These are phyloP conservation scores for Phytophthora uliginosa DNA, from an alignment of 352 stramenopile genomes.

Conservation along the genomic window DNA sequence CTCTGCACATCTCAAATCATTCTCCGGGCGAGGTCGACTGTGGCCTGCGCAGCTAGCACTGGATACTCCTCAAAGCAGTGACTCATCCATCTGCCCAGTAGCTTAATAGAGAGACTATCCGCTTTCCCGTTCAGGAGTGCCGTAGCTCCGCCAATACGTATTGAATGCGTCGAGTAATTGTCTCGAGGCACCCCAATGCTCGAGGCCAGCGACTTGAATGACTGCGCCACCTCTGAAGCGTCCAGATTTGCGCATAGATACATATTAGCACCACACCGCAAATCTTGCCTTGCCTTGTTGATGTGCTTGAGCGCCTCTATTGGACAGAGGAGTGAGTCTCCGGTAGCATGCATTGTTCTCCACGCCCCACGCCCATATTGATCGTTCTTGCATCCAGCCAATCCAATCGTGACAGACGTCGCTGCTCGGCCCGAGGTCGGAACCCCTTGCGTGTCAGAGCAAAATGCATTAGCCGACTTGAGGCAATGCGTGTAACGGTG, in stretches of 20 bases:
- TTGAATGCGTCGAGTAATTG: not conserved
- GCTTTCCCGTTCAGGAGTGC: not conserved
- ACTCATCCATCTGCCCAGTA: not conserved
- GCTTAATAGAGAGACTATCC: not conserved
- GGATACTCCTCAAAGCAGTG: not conserved
- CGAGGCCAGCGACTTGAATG: not conserved
- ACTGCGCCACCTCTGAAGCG: not conserved
- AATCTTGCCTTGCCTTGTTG: not conserved
- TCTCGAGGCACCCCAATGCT: not conserved
- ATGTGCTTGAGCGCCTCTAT: not conserved
- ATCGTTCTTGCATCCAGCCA: constrained; percentile 9
- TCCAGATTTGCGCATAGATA: not conserved
- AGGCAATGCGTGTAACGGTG: not conserved
- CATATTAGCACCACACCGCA: too few relatives aligned
- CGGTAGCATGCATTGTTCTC: constrained; percentile 4
- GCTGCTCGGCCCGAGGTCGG: not conserved
- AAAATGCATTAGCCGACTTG: not conserved
- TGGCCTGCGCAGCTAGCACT: not conserved
- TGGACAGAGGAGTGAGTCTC: not conserved
- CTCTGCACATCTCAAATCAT: not conserved
- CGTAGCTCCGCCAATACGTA: not conserved
- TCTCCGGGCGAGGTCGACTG: not conserved
- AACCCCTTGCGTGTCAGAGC: not conserved
- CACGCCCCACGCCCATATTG: constrained; percentile 10
- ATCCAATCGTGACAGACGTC: constrained; percentile 7